Evolutionary conservation across 2,329 filamentous ascomycete species (phyloP).

Genomic region (Aspergillus niger): DNA sequence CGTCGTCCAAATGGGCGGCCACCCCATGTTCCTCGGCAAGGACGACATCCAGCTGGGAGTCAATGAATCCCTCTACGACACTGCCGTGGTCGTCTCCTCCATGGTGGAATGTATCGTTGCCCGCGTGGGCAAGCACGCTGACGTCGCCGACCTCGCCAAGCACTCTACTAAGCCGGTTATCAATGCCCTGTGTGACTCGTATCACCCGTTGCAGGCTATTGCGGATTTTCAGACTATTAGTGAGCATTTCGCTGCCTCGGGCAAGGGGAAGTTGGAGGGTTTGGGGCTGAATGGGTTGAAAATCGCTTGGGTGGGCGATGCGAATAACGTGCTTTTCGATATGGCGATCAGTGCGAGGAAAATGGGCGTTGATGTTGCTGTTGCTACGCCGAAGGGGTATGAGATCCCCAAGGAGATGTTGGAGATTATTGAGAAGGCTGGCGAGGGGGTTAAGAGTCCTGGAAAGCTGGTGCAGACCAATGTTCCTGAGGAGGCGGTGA

Average conservation of each 20-base stretch:
- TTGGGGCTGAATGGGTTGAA: slow-evolving; percentile 81
- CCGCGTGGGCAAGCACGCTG: slow-evolving; percentile 74
- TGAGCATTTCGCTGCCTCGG: slow-evolving; percentile 62
- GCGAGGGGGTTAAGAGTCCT: slow-evolving; percentile 57
- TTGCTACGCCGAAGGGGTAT: slow-evolving; percentile 85
- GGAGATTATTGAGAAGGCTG: slow-evolving; percentile 68
- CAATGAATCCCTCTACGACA: slow-evolving; percentile 95
- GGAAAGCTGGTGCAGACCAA: slow-evolving; percentile 74
- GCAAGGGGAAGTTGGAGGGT: slow-evolving; percentile 42
- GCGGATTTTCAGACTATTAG: slow-evolving; percentile 91
- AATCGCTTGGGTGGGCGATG: slow-evolving; percentile 93
- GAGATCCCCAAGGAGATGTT: slow-evolving; percentile 76
- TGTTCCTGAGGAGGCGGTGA: slow-evolving; percentile 80
- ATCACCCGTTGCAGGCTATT: slow-evolving; percentile 91
- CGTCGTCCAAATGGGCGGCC: slow-evolving; percentile 81
- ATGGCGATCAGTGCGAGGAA: slow-evolving; percentile 85
- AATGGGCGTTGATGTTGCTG: slow-evolving; percentile 79
- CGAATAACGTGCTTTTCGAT: slow-evolving; percentile 96
- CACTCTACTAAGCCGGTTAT: slow-evolving; percentile 78
- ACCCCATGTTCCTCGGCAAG: slow-evolving; percentile 95
- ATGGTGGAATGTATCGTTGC: slow-evolving; percentile 85
- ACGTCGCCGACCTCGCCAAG: slow-evolving; percentile 69
- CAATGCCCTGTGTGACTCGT: slow-evolving; percentile 85
- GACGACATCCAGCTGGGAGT: slow-evolving; percentile 94
- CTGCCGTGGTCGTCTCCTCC: slow-evolving; percentile 87